Evolutionary conservation across 2,329 filamentous ascomycete species (phyloP), one percentile per base, ranked within the genome.

Genomic region (Aspergillus sp.): DNA sequence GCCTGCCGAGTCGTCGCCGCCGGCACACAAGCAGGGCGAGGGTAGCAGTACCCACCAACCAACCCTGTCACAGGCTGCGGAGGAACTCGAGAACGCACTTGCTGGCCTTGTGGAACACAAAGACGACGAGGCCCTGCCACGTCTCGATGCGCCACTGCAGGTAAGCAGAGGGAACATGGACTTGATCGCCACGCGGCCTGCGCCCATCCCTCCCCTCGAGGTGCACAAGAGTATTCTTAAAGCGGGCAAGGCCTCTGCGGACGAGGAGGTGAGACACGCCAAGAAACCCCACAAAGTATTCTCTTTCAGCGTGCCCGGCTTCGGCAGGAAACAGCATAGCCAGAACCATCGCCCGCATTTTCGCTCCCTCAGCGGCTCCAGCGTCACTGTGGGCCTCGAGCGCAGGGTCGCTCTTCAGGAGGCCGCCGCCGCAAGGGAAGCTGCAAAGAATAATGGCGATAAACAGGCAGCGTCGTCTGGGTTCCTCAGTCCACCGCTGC

Each of bases 41-140:
- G 28, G 55, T 31, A 60, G 60, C 7, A 28, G 25, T 28, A 7
- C 25, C 4, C 65, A 67, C 54, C 47, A 62, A 4, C 71, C 68
- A 43, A 71, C 72, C 0, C 57, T 76, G 8, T 72, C 71, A 7
- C 68, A 76, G 62, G 77, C 76, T 1, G 70, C 76, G n/a, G 65
- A 73, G 30, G 77, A 79, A 8, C 65, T 80, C 54, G 75, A 77
- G 49, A 67, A 69, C 22, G 71, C 74, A 19, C 69, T 78, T 28
- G 66, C 69, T 19, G 66, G 66, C 15, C 68, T 76, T 45, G 61
- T 62, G 30, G 60, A 68, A 54, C 47, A 50, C 9, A 55, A 53
- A 17, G 19, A 41, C 1, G 56, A 49, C 30, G 64, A 65, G 34
- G 64, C 66, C 17, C 45, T 66, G 11, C 57, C 68, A 4, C 50